Evolutionary conservation across 2,329 filamentous ascomycete species (phyloP).

Genomic region (Xylariaceae sp.): DNA sequence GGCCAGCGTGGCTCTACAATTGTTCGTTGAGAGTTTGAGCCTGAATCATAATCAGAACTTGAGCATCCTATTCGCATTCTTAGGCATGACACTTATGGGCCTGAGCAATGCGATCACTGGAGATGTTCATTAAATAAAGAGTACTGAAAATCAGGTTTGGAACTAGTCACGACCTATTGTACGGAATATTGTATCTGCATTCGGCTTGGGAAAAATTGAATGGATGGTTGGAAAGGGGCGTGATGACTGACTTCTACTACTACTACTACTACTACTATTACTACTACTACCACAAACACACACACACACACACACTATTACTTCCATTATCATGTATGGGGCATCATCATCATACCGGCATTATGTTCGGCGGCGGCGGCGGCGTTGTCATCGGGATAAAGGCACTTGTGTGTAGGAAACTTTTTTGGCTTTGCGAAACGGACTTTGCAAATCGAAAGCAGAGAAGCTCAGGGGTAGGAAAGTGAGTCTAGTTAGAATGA

Average conservation of each 20-base stretch:
- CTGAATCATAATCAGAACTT: conserved; percentile 73
- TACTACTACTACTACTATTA: too few relatives aligned
- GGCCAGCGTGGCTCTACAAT: conserved; percentile 83
- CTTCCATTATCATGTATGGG: background rate
- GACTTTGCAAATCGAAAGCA: background rate
- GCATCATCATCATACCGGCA: background rate
- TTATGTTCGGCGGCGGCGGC: background rate
- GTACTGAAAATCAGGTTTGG: background rate
- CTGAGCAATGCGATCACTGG: conserved; percentile 80
- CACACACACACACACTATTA: background rate
- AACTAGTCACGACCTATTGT: too few relatives aligned
- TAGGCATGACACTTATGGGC: conserved; percentile 83
- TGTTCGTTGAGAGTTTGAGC: conserved; percentile 81
- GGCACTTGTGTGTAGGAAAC: background rate
- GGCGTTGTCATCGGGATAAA: background rate
- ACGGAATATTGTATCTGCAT: too few relatives aligned
- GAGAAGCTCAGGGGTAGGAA: background rate
- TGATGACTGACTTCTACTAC: background rate
- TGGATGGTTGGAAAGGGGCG: background rate
- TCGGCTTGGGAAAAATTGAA: background rate
- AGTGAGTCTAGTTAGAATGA: background rate
- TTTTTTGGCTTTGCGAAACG: too few relatives aligned
- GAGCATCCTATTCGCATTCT: conserved; percentile 74
- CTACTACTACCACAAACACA: too few relatives aligned
- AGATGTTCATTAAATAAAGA: conserved; percentile 34